Conservation (phyloP, 2,329 filamentous ascomycete genomes). For the Diaporthe caulivora region DNA sequence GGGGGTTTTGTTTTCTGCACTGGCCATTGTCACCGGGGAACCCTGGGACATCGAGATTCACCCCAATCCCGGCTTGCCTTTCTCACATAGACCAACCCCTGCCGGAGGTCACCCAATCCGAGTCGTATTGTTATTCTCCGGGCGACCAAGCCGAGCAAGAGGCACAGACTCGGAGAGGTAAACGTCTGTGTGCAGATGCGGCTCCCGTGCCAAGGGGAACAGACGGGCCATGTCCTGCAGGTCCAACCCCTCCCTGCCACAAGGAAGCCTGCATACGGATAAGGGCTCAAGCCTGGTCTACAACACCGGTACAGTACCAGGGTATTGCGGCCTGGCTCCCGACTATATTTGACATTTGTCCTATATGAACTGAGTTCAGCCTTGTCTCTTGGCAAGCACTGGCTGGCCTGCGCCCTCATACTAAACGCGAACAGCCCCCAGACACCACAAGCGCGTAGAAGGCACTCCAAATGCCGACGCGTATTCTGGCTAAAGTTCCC, state of each 20-base stretch:
- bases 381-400: slow-evolving; percentile 20
- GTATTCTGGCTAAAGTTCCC: slow-evolving; percentile 17
- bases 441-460: slow-evolving; percentile 5
- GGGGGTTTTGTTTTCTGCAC: not conserved
- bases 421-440: slow-evolving; percentile 1
- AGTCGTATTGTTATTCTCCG: slow-evolving; percentile 30
- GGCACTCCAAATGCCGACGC: not conserved
- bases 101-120: slow-evolving; percentile 9
- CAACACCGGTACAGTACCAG: not conserved
- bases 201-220: slow-evolving; percentile 19
- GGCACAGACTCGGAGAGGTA: slow-evolving; percentile 12
- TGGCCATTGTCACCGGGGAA: slow-evolving; percentile 2
- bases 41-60: not conserved
- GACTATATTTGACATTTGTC: slow-evolving; percentile 15
- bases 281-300: not conserved
- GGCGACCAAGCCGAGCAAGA: slow-evolving; percentile 19
- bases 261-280: slow-evolving; percentile 21
- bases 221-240: not conserved
- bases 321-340: not conserved
- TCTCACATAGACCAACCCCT: slow-evolving; percentile 19
- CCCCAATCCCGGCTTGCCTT: not conserved
- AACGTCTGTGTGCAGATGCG: slow-evolving; percentile 35
- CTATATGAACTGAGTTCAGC: slow-evolving; percentile 17
- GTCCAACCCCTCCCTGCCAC: slow-evolving; percentile 2
- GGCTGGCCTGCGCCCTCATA: not conserved